A percentile compares a stretch with the other conserved stretches of the same genome.
These are phyloP conservation scores for Tieghemiomyces parasiticus DNA, from an alignment of 192 early-diverging fungal species.

Conservation along the genomic window DNA sequence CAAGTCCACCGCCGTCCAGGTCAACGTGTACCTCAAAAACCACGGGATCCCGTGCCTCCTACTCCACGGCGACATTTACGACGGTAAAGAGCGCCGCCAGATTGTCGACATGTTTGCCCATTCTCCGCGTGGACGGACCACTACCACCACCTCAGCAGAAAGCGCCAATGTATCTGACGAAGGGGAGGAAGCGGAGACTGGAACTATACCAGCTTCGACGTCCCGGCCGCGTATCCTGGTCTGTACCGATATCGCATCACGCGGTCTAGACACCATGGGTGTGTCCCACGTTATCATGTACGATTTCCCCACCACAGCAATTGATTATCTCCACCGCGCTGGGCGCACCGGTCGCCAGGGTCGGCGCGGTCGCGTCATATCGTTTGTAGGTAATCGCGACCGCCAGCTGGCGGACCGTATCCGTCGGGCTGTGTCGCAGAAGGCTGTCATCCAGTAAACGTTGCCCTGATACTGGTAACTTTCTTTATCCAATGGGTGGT, in stretches of 20 bases:
- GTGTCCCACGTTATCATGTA: slow-evolving; percentile 81
- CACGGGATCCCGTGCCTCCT: slow-evolving; percentile 35
- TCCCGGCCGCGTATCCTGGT: slow-evolving; percentile 41
- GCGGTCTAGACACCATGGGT: slow-evolving; percentile 77
- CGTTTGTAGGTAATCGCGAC: slow-evolving; percentile 63
- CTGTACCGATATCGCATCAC: slow-evolving; percentile 80
- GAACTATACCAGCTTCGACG: background rate
- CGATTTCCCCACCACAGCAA: slow-evolving; percentile 78
- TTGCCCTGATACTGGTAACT: too few relatives aligned
- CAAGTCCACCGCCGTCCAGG: slow-evolving; percentile 35
- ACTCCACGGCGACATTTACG: slow-evolving; percentile 24
- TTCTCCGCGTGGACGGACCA: too few relatives aligned
- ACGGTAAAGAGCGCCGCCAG: background rate
- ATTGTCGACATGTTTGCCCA: background rate
- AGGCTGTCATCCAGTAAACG: slow-evolving; percentile 5
- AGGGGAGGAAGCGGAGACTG: slow-evolving; percentile 1
- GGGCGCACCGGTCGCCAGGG: slow-evolving; percentile 84
- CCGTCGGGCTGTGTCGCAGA: slow-evolving; percentile 23
- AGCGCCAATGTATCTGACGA: slow-evolving; percentile 14
- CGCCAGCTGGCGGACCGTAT: slow-evolving; percentile 47
- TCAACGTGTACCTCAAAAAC: slow-evolving; percentile 35
- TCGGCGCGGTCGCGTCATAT: slow-evolving; percentile 58
- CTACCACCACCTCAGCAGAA: slow-evolving; percentile 9
- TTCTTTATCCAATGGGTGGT: too few relatives aligned
- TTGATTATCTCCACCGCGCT: slow-evolving; percentile 86